Evolutionary conservation across 495 filamentous ascomycete genomes (phyloP).

Genomic region (Monascus purpureus): DNA sequence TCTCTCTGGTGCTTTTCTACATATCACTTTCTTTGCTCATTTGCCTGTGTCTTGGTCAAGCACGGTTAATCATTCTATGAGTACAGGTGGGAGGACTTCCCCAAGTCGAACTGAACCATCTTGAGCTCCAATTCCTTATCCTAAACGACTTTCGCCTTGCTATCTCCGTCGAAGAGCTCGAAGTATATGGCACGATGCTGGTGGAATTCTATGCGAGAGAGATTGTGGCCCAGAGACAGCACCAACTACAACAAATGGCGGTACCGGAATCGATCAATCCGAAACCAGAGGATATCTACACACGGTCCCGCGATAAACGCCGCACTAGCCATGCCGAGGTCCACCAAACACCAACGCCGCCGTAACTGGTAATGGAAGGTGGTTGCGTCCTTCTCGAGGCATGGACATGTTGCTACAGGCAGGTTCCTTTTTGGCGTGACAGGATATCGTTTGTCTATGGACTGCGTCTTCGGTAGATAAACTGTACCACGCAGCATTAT

Average conservation of each 20-base stretch:
- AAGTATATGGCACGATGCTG: conserved; percentile 96
- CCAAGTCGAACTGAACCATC: conserved; percentile 90
- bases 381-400: too few relatives aligned
- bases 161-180: conserved; percentile 86
- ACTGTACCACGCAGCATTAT: too few relatives aligned
- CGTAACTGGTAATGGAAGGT: conserved; percentile 9
- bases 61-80: too few relatives aligned
- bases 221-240: conserved; percentile 56
- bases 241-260: conserved; percentile 12
- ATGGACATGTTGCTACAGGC: too few relatives aligned
- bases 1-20: conserved; percentile 1
- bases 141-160: conserved; percentile 95
- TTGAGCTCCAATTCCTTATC: conserved; percentile 92
- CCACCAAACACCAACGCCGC: conserved; percentile 30
- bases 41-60: too few relatives aligned
- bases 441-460: too few relatives aligned
- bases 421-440: too few relatives aligned
- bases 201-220: conserved; percentile 97
- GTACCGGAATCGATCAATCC: conserved; percentile 12
- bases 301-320: conserved; percentile 22
- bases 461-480: too few relatives aligned
- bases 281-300: conserved; percentile 24
- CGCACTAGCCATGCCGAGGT: conserved; percentile 13
- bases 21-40: conserved; percentile 4
- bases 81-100: conserved; percentile 84